A percentile compares a stretch with the other conserved stretches of the same genome.
Evolutionary conservation across 495 filamentous ascomycete genomes (phyloP).

Genomic region (Penicillium fimorum): DNA sequence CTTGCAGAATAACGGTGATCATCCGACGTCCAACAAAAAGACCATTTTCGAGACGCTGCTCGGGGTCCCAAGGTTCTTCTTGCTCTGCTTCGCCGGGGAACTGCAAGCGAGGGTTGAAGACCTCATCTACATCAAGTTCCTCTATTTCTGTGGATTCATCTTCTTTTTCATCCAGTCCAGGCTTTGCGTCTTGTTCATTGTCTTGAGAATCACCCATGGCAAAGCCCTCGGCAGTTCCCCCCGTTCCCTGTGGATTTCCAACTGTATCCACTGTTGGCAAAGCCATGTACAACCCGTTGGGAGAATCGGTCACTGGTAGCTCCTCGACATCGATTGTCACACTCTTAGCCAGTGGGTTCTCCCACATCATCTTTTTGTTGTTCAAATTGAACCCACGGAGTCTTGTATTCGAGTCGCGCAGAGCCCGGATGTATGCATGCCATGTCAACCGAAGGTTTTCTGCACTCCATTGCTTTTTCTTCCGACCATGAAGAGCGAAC

Average conservation of each 20-base stretch:
- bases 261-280: conserved; percentile 22
- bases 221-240: not conserved
- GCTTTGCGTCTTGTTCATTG: conserved; percentile 1
- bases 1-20: conserved; percentile 41
- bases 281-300: conserved; percentile 31
- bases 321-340: conserved; percentile 9
- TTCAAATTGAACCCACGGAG: conserved; percentile 29
- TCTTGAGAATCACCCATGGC: not conserved
- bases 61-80: conserved; percentile 15
- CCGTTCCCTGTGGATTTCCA: not conserved
- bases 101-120: conserved; percentile 13
- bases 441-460: conserved; percentile 50
- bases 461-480: conserved; percentile 62
- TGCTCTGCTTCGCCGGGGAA: conserved; percentile 9
- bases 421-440: conserved; percentile 47
- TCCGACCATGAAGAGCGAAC: conserved; percentile 69
- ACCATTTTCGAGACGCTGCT: conserved; percentile 40
- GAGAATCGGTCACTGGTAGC: conserved; percentile 9
- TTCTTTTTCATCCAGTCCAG: conserved; percentile 2
- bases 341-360: conserved; percentile 37
- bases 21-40: conserved; percentile 45
- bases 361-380: conserved; percentile 27
- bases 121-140: conserved; percentile 24
- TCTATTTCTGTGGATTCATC: conserved; percentile 3
- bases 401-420: conserved; percentile 56